Evolutionary conservation across 176 grass and related monocot genomes (phyloP).

Genomic region (Cocos nucifera): DNA sequence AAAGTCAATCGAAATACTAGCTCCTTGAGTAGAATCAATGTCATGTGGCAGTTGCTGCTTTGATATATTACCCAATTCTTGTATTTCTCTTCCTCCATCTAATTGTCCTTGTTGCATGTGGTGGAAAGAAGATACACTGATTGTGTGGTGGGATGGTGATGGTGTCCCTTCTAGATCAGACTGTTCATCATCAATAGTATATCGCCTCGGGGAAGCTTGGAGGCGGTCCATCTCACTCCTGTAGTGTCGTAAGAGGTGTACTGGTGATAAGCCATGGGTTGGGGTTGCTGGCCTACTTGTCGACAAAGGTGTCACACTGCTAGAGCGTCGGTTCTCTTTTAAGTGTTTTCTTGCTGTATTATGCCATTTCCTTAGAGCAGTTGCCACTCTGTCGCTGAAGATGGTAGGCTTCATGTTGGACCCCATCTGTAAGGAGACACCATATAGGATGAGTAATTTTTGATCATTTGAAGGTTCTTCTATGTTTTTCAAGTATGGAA

Average conservation of each 20-base stretch:
- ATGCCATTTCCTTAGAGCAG: conserved; percentile 13
- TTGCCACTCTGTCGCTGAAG: conserved; percentile 10
- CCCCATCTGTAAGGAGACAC: not conserved
- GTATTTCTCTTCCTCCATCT: not conserved
- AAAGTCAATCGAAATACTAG: not conserved
- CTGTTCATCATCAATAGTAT: not conserved
- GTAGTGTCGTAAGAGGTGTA: conserved; percentile 8
- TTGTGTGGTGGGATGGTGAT: not conserved
- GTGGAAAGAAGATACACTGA: conserved; percentile 3
- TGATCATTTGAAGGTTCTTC: too few relatives aligned
- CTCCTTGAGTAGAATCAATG: not conserved
- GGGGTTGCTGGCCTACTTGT: conserved; percentile 6
- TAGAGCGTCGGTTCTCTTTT: not conserved
- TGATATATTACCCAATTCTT: too few relatives aligned
- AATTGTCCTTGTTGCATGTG: not conserved
- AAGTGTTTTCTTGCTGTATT: not conserved
- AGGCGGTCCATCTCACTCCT: not conserved
- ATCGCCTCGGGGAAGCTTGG: not conserved
- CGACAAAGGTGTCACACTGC: not conserved
- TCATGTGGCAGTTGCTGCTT: not conserved
- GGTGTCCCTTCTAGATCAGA: not conserved
- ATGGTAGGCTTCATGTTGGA: conserved; percentile 13
- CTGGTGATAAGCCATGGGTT: not conserved
- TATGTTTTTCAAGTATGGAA: too few relatives aligned
- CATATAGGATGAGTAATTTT: too few relatives aligned